Evolutionary conservation across 2,329 filamentous ascomycete species (phyloP).

Genomic region (Domatiomyces catenatus): DNA sequence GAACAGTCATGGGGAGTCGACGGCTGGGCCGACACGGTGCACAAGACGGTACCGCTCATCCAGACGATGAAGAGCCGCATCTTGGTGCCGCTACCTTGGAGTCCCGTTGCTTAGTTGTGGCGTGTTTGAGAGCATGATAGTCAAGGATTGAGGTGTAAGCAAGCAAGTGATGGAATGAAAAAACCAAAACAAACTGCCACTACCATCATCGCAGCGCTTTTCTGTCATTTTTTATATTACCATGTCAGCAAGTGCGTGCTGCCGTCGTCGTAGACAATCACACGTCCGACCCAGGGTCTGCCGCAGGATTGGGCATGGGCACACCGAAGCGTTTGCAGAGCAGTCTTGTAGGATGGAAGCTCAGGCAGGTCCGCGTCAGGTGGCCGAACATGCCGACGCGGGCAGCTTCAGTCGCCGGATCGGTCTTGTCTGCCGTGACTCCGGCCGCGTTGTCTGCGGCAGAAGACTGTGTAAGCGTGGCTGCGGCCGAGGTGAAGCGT

Average conservation of each 20-base stretch:
- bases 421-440: constrained; percentile 24
- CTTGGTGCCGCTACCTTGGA: constrained; percentile 91
- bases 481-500: constrained; percentile 64
- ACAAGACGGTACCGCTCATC: constrained; percentile 95
- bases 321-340: constrained; percentile 94
- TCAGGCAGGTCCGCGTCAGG: constrained; percentile 57
- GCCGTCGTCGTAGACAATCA: constrained; percentile 6
- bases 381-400: constrained; percentile 83
- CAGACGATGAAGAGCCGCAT: constrained; percentile 93
- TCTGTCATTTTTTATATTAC: constrained; percentile 45
- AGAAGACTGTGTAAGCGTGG: constrained; percentile 19
- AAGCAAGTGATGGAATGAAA: background rate
- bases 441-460: constrained; percentile 35
- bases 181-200: background rate
- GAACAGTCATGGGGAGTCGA: constrained; percentile 93
- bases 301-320: constrained; percentile 47
- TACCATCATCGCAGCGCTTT: constrained; percentile 8
- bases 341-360: constrained; percentile 67
- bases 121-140: background rate
- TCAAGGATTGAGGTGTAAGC: background rate
- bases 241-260: constrained; percentile 38
- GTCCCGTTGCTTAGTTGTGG: constrained; percentile 55
- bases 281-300: constrained; percentile 13
- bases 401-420: constrained; percentile 75
- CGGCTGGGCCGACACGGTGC: constrained; percentile 92